Base-by-base conservation (phyloP, 1,284 basidiomycete species). In the Fomes fomentarius region DNA sequence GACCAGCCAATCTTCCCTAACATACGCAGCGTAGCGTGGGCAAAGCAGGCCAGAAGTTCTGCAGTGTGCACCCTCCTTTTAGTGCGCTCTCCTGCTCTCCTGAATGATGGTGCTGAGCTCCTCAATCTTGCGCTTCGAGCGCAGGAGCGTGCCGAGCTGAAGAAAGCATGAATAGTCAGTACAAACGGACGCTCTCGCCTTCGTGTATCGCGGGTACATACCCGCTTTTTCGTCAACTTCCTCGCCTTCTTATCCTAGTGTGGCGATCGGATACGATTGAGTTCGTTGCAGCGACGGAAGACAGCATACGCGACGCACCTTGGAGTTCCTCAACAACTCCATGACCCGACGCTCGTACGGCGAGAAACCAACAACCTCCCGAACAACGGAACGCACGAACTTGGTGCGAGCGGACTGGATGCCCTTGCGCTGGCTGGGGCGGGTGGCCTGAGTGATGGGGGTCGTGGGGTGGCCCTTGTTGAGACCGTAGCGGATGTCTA, bases 311-410 rank as follows among this genome's bases (percentile, higher is more conserved):
- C 28, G 31, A 73, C 86, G 65, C 71, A 93, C 92, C 84, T 98
- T 98, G 64, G 94, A 97, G 89, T 98, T 99, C 76, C 96, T 89
- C 81, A 99, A 80, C 84, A 99, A 76, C 80, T 99, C 97, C 93
- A 99, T 89, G 56, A 99, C 95, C 65, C 97, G 89, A 72, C 96
- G 86, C 85, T 99, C 97, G 76, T 99, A 99, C 43, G 97, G 93
- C 43, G 96, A 94, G 81, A 98, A 99, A 61, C 97, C 97, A 71
- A 89, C 94, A 71, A 97, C 94, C 82, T 98, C 95, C 67, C 95
- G 87, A 69, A 98, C 82, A 61, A 98, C 83, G 62, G 87, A 90
- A 72, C 92, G 90, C 71, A 97, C 94, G 70, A 98, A 95, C 70
- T 89, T 89, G 71, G 88, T 94, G 79, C 92, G 93, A 66, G 83